A percentile compares a stretch with the other conserved stretches of the same genome.
Conservation (phyloP, 2,329 filamentous ascomycete genomes). For the Fusarium bulbicola region DNA sequence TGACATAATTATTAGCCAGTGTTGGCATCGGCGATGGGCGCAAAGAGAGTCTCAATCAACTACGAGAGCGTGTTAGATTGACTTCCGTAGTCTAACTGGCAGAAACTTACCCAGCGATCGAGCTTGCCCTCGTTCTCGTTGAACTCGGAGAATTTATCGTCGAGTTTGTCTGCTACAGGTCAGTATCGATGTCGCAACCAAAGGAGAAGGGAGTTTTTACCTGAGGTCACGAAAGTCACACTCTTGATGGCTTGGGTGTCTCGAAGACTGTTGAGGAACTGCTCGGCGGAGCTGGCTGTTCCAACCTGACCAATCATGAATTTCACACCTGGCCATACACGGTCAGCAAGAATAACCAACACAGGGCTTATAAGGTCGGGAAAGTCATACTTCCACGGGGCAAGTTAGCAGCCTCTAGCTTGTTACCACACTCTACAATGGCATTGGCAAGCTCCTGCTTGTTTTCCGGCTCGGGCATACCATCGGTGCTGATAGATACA, state of each 20-base stretch:
- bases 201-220: not conserved
- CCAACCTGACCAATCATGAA: not conserved
- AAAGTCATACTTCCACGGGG: not conserved
- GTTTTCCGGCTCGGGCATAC: not conserved
- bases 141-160: not conserved
- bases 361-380: too few species aligned
- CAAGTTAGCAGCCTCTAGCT: not conserved
- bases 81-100: not conserved
- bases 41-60: not conserved
- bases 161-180: not conserved
- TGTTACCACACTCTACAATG: not conserved
- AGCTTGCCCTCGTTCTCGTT: not conserved
- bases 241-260: not conserved
- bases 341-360: not conserved
- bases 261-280: not conserved
- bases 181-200: not conserved
- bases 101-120: not conserved
- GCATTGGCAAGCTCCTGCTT: not conserved
- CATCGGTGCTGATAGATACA: not conserved
- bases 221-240: not conserved
- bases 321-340: not conserved
- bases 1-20: not conserved
- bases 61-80: not conserved
- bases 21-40: not conserved
- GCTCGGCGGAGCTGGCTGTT: not conserved